Evolutionary conservation across 139 green algal species (phyloP), one percentile per base, ranked within the genome.

Genomic region (Gonium pectorale): DNA sequence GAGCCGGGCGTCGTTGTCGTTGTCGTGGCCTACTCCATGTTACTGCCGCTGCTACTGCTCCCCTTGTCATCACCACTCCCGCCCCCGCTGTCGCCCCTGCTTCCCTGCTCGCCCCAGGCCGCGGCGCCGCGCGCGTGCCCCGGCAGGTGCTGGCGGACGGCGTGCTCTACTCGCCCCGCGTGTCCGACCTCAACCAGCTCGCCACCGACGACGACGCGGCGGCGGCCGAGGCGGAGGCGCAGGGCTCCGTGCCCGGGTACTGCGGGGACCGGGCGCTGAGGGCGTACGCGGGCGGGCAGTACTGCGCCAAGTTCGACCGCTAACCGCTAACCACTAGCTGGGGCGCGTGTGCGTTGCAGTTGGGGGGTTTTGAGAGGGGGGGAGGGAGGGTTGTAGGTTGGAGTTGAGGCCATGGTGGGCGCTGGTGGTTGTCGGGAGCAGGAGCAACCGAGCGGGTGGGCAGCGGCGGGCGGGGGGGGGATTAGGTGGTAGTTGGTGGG

Each of bases 201-300:
- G 54, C 51, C 0, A 46, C 83, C 2, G 93, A 97, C 68, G 92
- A 96, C 60, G 92, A 94, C n/a, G 81, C 82, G 5, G 94, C 94
- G 6, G 88, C 90, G 26, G 90, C 81, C 35, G 94, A 97, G 88
- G 90, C 90, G 8, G 81, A 64, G 51, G 92, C 94, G 35, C 90
- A 94, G 83, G 88, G 52, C 29, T 82, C 83, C 81, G 43, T 92
- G 26, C 79, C 79, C 9, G 79, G 79, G 46, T 85, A 85, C 63
- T 85, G 79, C 63, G 64, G 64, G 46, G 79, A 85, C 64, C 43
- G 79, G 46, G 46, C 63, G 2, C 51, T 85, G 35, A n/a, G 64
- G 64, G 79, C 79, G 35, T 56, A n/a, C 4, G 79, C 79, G 35
- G 79, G 79, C 5, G 79, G 79, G 79, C 64, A 85, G 44, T 77